Percentiles rank a stretch among this genome's conserved stretches.
Evolutionary conservation across 1,284 basidiomycete species (phyloP).

Genomic region (Fomitopsis betulina): DNA sequence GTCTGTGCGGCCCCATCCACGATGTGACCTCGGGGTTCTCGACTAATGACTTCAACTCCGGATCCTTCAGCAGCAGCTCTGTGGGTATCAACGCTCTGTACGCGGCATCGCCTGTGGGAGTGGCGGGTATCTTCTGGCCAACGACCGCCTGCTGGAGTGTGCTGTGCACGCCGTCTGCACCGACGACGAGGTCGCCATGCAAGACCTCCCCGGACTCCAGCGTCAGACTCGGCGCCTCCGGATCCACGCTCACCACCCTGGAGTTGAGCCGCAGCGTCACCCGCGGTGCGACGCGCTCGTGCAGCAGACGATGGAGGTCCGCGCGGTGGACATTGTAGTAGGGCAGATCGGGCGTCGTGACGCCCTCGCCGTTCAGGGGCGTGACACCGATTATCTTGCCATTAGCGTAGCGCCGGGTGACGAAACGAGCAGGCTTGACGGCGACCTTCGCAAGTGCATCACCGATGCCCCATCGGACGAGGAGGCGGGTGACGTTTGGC

Average conservation of each 20-base stretch:
- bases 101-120: conserved; percentile 50
- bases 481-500: conserved; percentile 38
- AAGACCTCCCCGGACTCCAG: conserved; percentile 34
- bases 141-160: conserved; percentile 43
- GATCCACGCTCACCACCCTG: conserved; percentile 39
- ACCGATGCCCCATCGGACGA: conserved; percentile 40
- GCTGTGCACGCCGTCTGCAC: conserved; percentile 48
- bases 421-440: conserved; percentile 38
- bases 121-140: conserved; percentile 25
- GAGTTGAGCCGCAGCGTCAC: conserved; percentile 46
- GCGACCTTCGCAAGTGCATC: conserved; percentile 29
- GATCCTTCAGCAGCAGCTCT: conserved; percentile 40
- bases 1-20: conserved; percentile 39
- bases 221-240: conserved; percentile 29
- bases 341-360: conserved; percentile 19
- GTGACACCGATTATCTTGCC: conserved; percentile 39
- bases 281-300: conserved; percentile 38
- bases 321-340: conserved; percentile 54
- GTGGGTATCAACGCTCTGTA: conserved; percentile 47
- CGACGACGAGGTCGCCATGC: conserved; percentile 37
- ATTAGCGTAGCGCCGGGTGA: conserved; percentile 35
- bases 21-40: conserved; percentile 38
- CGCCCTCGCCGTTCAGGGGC: conserved; percentile 28
- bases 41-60: conserved; percentile 39
- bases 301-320: conserved; percentile 49